Base-by-base conservation (phyloP, 2,329 filamentous ascomycete species). In the Colletotrichum sp. region DNA sequence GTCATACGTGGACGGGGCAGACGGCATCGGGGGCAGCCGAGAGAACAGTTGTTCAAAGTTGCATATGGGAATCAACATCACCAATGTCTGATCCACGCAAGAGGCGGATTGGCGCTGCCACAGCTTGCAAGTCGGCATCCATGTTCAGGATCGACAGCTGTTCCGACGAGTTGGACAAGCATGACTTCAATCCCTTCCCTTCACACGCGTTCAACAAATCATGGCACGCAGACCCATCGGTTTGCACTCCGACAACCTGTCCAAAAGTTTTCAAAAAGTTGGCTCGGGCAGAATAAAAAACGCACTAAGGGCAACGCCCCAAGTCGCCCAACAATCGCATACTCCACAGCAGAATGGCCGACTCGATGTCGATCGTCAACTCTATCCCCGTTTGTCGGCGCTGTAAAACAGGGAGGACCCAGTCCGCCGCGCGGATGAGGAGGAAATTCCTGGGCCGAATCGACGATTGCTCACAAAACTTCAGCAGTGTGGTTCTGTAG, bases 301-400 rank as follows among this genome's bases (percentile, higher is more conserved):
- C 43, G 26, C 65, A 66, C 65, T 32, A 69, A 76, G 64, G 71
- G 74, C 74, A 68, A 64, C 69, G 43, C 69, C 69, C 73, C 69
- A 75, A 72, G 67, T 61, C 34, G 24, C 61, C 60, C 67, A 71
- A 71, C 72, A 43, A 7, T 48, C 43, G 63, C 26, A 24, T 59
- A 34, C 64, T 67, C 73, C 69, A 75, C 70, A 59, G n/a, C 26
- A 13, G 32, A 48, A 68, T n/a, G 71, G 59, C 43, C 70, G 65
- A 59, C 43, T 59, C 55, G 65, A 64, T 63, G 70, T 68, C 70
- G 73, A 75, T 75, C 70, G 73, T 34, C 70, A 73, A 73, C 70
- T 73, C 16, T 59, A 75, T 75, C 70, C 43, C 60, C 21, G 43
- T 73, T 52, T 48, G 73, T 67, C 43, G 32, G 34, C 26, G 10